Percentiles rank a stretch among this genome's conserved stretches.
Conservation (phyloP, 1,284 basidiomycete genomes). For the Irpex lacteus region DNA sequence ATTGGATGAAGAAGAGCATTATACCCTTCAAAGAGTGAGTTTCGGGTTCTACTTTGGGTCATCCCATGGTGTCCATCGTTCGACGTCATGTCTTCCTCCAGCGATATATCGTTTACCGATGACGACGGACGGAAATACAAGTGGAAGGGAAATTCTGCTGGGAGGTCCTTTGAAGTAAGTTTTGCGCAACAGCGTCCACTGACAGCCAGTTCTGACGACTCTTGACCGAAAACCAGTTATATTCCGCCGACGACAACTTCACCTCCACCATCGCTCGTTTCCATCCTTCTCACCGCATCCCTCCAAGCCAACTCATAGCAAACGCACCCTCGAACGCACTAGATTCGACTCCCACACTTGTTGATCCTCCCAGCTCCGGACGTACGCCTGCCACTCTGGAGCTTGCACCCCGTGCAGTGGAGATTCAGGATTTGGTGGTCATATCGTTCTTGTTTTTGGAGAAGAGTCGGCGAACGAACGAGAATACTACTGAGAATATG, state of each 20-base stretch:
- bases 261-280: conserved; percentile 35
- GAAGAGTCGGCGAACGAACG: conserved; percentile 19
- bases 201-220: not conserved
- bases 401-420: conserved; percentile 31
- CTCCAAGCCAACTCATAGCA: not conserved
- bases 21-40: conserved; percentile 35
- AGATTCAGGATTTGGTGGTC: conserved; percentile 36
- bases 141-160: conserved; percentile 39
- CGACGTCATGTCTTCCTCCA: conserved; percentile 9
- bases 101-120: conserved; percentile 37
- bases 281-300: conserved; percentile 27
- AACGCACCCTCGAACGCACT: not conserved
- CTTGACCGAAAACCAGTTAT: conserved; percentile 28
- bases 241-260: conserved; percentile 28
- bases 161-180: conserved; percentile 34
- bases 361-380: conserved; percentile 12
- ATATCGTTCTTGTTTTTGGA: conserved; percentile 41
- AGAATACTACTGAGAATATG: conserved; percentile 16
- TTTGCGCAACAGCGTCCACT: no score
- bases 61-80: no score
- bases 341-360: conserved; percentile 12
- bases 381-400: conserved; percentile 28
- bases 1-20: conserved; percentile 43
- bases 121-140: conserved; percentile 34
- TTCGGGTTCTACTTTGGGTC: not conserved